Conservation (phyloP, 2,329 filamentous ascomycete genomes). For the Xylaria digitata region DNA sequence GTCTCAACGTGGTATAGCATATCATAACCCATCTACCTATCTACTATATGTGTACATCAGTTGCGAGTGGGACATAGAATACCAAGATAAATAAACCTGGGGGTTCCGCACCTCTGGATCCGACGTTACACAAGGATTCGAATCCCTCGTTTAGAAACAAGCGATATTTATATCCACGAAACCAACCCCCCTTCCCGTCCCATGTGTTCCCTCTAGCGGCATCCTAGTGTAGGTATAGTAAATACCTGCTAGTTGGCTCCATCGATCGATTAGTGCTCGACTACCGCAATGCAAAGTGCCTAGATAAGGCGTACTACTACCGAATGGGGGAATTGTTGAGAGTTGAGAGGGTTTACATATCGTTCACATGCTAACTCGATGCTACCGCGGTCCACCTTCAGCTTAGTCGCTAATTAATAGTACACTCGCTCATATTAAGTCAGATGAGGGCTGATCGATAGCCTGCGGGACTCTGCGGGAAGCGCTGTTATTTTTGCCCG, state of each 20-base stretch:
- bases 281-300: too few species aligned
- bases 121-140: slow-evolving; percentile 17
- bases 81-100: not conserved
- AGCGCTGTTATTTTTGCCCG: not conserved
- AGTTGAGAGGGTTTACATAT: not conserved
- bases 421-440: not conserved
- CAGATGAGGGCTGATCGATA: too few species aligned
- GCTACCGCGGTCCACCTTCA: slow-evolving; percentile 1
- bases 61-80: too few species aligned
- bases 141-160: slow-evolving; percentile 17
- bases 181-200: too few species aligned
- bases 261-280: not conserved
- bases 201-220: slow-evolving; percentile 4
- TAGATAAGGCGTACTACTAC: too few species aligned
- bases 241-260: slow-evolving; percentile 9
- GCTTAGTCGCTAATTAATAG: not conserved
- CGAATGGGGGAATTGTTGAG: not conserved
- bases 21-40: too few species aligned
- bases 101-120: slow-evolving; percentile 20
- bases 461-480: not conserved
- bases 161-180: slow-evolving; percentile 9
- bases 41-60: too few species aligned
- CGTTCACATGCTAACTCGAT: slow-evolving; percentile 2
- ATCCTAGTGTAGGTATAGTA: not conserved
- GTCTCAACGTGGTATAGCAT: too few species aligned